Evolutionary conservation across 495 filamentous ascomycete genomes (phyloP), one percentile per base, ranked within the genome.

Genomic region (Hyphodiscus hymeniophilus): DNA sequence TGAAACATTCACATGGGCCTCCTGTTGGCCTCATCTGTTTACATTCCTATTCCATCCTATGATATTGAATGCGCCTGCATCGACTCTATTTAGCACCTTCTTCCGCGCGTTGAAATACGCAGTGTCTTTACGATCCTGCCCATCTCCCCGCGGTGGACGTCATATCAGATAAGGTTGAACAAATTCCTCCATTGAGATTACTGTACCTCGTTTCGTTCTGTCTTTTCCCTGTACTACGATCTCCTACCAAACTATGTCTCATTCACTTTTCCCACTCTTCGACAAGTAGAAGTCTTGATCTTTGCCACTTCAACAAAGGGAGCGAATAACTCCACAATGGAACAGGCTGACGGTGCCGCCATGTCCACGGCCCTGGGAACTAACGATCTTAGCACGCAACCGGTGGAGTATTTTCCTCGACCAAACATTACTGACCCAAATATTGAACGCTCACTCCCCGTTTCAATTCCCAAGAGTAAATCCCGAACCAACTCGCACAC

Each of bases 401-500:
- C 24, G 16, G 40, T 45, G 24, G 49, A 45, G 10, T 28, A 28
- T 28, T 11, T 22, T 18, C 28, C 49, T 23, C 32, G 34, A 26
- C 38, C 24, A 26, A 32, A 28, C 26, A 28, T 21, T 30, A 43
- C 38, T 32, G 44, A 51, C 28, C 15, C 24, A 12, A 36, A 47
- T 26, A 30, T 44, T 36, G 15, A 33, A 15, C 12, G 34, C 33
- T 31, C 21, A 32, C 51, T 42, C 16, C 30, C n/a, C 34, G 22
- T 20, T n/a, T 18, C 15, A 21, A 45, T 16, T 22, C 40, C 47
- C 6, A 48, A 35, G 31, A 31, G 20, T 3, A 51, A 45, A 15
- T 17, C 34, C 10, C 46, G 46, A 28, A 43, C 36, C 13, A 17
- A 17, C 12, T 43, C 56, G 10, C 52, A 59, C 33, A 50, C 45